A percentile compares a stretch with the other conserved stretches of the same genome.
Evolutionary conservation across 768 basidiomycete genomes (phyloP).

Genomic region (Nevesoporus exiguus): DNA sequence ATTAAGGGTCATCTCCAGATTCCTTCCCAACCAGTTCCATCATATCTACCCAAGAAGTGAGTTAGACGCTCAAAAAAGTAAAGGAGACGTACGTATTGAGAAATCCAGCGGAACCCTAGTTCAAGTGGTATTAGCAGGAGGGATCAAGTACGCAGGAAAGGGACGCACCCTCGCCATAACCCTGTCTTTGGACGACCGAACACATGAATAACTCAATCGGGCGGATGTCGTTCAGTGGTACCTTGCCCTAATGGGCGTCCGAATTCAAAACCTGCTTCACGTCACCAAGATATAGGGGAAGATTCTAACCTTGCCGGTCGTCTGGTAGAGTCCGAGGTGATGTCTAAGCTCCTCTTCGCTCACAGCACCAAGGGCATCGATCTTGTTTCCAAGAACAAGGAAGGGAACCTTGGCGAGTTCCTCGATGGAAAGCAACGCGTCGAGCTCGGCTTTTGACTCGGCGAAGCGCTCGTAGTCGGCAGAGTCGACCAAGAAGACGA

Average conservation of each 20-base stretch:
- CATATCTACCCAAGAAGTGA: constrained; percentile 25
- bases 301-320: constrained; percentile 89
- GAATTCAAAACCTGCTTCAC: constrained; percentile 4
- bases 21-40: constrained; percentile 5
- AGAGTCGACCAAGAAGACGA: constrained; percentile 96
- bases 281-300: background rate
- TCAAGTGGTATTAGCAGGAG: constrained; percentile 3
- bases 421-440: constrained; percentile 93
- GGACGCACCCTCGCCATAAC: constrained; percentile 87
- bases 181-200: constrained; percentile 98
- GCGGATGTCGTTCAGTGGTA: constrained; percentile 92
- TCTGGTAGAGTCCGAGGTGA: constrained; percentile 93
- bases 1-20: constrained; percentile 9
- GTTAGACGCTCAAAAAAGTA: background rate
- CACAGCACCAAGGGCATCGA: constrained; percentile 96
- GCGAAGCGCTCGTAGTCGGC: constrained; percentile 95
- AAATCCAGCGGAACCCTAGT: constrained; percentile 89
- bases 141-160: background rate
- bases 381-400: constrained; percentile 98
- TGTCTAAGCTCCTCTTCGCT: constrained; percentile 97
- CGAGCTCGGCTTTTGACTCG: constrained; percentile 96
- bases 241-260: constrained; percentile 70
- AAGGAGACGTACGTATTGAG: constrained; percentile 78
- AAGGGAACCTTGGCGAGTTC: constrained; percentile 95
- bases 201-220: constrained; percentile 99